Evolutionary conservation across 2,329 filamentous ascomycete genomes (phyloP), one percentile per base, ranked within the genome.

Genomic region (Penicillium sp.): DNA sequence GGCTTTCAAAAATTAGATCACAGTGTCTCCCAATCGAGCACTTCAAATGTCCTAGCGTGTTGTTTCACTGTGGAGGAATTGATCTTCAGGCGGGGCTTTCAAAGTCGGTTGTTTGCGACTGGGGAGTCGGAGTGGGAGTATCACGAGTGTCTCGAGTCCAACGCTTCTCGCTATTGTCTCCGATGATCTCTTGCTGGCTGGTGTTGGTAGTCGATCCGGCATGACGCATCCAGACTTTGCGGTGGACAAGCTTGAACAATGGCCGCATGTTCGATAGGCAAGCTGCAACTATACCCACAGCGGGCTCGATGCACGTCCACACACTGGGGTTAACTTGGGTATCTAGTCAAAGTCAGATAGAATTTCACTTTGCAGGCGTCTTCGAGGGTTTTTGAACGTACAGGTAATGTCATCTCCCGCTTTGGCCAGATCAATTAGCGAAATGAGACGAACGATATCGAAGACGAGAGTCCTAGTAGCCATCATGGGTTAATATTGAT

Each of bases 251-350:
- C 41, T 66, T 69, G 55, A 71, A 71, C 14, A 70, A 52, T 9
- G 69, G 68, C 13, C 68, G 65, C 66, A 72, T 70, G 54, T 70
- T 73, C 2, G 66, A 63, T 3, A 72, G 54, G 44, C 69, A 72
- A 11, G 66, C 65, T 0, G 69, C 68, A 2, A 67, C 66, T 22
- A 72, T 71, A 11, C 69, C 69, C 3, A 72, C 68, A 5, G 68
- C 66, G 10, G 69, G 65, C 35, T 73, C 70, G 37, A 72, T 69
- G 54, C 69, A 71, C 14, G 70, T 71, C 70, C 70, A 73, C n/a
- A 71, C 69, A 27, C 66, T 68, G 22, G 60, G 43, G 13, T 61
- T 56, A 16, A 70, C 66, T 65, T 72, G 65, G 37, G 62, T 67
- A 31, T 71, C 68, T 71, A 19, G 18, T 43, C 13, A 2, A 2